phyloP scores from a whole-genome alignment of 2,329 filamentous ascomycete genomes.

The Fusarium falciforme region DNA sequence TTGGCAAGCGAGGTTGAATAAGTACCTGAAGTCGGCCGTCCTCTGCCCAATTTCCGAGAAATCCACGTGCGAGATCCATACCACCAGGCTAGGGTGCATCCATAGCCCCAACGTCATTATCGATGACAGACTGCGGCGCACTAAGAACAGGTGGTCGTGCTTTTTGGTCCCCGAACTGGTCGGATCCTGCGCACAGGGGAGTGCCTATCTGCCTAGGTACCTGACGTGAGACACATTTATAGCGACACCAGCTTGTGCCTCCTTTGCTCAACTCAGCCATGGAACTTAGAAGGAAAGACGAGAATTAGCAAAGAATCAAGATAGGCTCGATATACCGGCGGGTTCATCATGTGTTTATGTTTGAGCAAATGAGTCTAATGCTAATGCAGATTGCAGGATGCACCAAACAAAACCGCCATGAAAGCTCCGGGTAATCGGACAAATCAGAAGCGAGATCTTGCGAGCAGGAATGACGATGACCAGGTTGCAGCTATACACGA shows the following conservation, averaged over 20 bases:
- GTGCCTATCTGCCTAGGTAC: background rate
- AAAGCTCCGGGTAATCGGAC: background rate
- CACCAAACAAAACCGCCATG: background rate
- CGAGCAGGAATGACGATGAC: constrained; percentile 12
- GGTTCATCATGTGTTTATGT: background rate
- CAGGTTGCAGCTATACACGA: constrained; percentile 17
- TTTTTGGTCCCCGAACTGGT: background rate
- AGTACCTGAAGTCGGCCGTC: background rate
- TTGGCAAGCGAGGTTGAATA: background rate
- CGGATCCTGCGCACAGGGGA: background rate
- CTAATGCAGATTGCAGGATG: constrained; percentile 24
- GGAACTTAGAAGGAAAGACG: background rate
- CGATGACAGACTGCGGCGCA: background rate
- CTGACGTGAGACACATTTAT: constrained; percentile 5
- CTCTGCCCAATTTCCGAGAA: background rate
- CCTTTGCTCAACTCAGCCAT: background rate
- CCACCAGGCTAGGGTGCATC: background rate
- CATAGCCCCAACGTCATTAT: background rate
- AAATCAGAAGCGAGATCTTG: constrained; percentile 9
- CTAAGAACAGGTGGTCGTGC: constrained; percentile 2
- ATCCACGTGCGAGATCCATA: background rate
- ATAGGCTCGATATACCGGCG: background rate
- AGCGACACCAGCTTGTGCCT: background rate
- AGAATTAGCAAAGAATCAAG: too few relatives aligned
- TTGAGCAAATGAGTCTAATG: constrained; percentile 1